Evolutionary conservation across 306 rosid genomes (phyloP).

Genomic region (Clitoria ternatea): DNA sequence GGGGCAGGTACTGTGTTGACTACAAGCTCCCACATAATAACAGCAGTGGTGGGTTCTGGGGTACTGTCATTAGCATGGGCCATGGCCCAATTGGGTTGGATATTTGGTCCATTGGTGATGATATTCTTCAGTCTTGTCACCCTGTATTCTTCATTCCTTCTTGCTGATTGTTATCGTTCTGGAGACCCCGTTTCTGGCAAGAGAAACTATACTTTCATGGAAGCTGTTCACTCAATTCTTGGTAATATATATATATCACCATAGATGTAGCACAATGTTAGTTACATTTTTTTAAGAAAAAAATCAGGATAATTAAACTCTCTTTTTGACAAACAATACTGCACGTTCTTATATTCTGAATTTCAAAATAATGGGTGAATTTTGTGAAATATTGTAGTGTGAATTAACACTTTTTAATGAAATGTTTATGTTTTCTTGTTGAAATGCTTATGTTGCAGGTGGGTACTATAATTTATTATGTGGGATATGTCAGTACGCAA

Average conservation of each 20-base stretch:
- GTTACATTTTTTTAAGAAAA: too few relatives aligned
- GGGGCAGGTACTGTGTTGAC: conserved; percentile 54
- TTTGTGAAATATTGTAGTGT: too few relatives aligned
- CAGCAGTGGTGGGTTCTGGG: conserved; percentile 62
- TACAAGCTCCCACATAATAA: conserved; percentile 53
- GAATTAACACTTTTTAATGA: too few relatives aligned
- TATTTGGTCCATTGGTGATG: conserved; percentile 44
- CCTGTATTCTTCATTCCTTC: conserved; percentile 37
- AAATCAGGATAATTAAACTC: too few relatives aligned
- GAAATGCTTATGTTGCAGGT: conserved; percentile 46
- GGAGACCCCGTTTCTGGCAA: conserved; percentile 30
- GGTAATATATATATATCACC: too few relatives aligned
- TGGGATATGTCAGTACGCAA: conserved; percentile 38
- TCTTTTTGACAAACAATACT: too few relatives aligned
- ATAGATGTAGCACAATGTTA: too few relatives aligned
- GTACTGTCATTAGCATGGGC: conserved; percentile 63
- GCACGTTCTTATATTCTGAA: too few relatives aligned
- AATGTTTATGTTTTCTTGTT: background rate
- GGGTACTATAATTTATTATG: conserved; percentile 27
- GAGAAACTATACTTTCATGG: conserved; percentile 47
- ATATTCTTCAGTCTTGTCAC: conserved; percentile 35
- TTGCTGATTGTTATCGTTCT: conserved; percentile 45
- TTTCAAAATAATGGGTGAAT: too few relatives aligned
- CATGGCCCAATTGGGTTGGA: conserved; percentile 58
- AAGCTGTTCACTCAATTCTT: conserved; percentile 42